Evolutionary conservation across 2,329 filamentous ascomycete species (phyloP).

Genomic region (Chaetomium globosum): DNA sequence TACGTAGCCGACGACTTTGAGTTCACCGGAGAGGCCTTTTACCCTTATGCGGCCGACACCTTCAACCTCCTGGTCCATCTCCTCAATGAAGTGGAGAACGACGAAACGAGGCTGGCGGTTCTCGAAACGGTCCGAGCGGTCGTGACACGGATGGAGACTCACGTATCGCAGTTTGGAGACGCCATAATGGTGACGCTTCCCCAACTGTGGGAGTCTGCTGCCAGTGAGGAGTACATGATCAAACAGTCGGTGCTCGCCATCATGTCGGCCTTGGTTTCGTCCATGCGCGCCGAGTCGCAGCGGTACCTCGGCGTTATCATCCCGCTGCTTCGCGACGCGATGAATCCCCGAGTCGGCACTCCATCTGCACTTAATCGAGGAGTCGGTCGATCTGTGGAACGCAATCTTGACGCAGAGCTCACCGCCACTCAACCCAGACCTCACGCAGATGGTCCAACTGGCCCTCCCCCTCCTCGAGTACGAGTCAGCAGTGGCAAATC

Average conservation of each 20-base stretch:
- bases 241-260: slow-evolving; percentile 91
- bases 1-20: slow-evolving; percentile 81
- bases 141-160: slow-evolving; percentile 77
- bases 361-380: slow-evolving; percentile 83
- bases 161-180: slow-evolving; percentile 70
- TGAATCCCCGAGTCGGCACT: slow-evolving; percentile 75
- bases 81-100: slow-evolving; percentile 76
- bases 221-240: slow-evolving; percentile 80
- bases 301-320: slow-evolving; percentile 79
- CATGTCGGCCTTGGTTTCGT: slow-evolving; percentile 79
- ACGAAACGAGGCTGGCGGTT: slow-evolving; percentile 88
- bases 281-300: slow-evolving; percentile 76
- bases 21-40: slow-evolving; percentile 72
- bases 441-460: slow-evolving; percentile 65
- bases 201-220: slow-evolving; percentile 79
- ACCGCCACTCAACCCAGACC: slow-evolving; percentile 60
- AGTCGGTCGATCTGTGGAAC: slow-evolving; percentile 87
- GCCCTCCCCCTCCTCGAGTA: slow-evolving; percentile 68
- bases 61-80: slow-evolving; percentile 73
- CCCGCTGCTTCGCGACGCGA: slow-evolving; percentile 78
- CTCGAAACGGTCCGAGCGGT: slow-evolving; percentile 82
- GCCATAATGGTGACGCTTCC: slow-evolving; percentile 80
- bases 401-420: slow-evolving; percentile 70
- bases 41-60: slow-evolving; percentile 74
- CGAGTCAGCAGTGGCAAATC: slow-evolving; percentile 63